Evolutionary conservation across 768 basidiomycete species (phyloP).

Genomic region (Pleurotus djamor): DNA sequence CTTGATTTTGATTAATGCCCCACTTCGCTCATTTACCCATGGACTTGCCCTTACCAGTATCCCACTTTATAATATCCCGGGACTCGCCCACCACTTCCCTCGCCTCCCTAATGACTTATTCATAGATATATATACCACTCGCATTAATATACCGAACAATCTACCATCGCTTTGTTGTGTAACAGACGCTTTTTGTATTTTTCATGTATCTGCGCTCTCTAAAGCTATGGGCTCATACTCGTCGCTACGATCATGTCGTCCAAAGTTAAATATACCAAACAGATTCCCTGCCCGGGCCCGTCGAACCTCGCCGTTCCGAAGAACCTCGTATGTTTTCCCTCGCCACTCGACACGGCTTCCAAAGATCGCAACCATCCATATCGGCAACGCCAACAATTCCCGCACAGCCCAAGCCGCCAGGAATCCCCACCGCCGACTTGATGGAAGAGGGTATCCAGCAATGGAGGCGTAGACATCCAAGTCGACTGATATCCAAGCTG

Average conservation of each 20-base stretch:
- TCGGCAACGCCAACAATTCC: slow-evolving; percentile 84
- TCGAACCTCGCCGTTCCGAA: slow-evolving; percentile 69
- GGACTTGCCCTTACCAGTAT: background rate
- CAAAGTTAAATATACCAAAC: slow-evolving; percentile 21
- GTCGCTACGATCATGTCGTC: slow-evolving; percentile 8
- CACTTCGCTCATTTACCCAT: background rate
- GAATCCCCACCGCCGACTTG: slow-evolving; percentile 53
- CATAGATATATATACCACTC: slow-evolving; percentile 8
- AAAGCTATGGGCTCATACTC: slow-evolving; percentile 31
- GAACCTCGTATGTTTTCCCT: slow-evolving; percentile 73
- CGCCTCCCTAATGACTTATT: slow-evolving; percentile 1
- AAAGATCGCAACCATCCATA: slow-evolving; percentile 80
- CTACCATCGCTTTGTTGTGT: background rate
- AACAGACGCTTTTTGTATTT: background rate
- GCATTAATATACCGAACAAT: slow-evolving; percentile 10
- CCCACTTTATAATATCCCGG: background rate
- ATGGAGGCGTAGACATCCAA: slow-evolving; percentile 80
- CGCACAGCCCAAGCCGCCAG: slow-evolving; percentile 75
- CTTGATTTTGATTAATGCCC: background rate
- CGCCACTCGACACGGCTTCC: slow-evolving; percentile 89
- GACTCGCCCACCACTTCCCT: background rate
- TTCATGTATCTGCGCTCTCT: slow-evolving; percentile 6
- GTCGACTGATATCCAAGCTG: slow-evolving; percentile 76
- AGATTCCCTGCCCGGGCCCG: slow-evolving; percentile 18
- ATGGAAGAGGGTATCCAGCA: slow-evolving; percentile 58